These are phyloP conservation scores for Pyrenopolyporus hunteri DNA, from an alignment of 495 filamentous ascomycete genomes.

Conservation along the genomic window DNA sequence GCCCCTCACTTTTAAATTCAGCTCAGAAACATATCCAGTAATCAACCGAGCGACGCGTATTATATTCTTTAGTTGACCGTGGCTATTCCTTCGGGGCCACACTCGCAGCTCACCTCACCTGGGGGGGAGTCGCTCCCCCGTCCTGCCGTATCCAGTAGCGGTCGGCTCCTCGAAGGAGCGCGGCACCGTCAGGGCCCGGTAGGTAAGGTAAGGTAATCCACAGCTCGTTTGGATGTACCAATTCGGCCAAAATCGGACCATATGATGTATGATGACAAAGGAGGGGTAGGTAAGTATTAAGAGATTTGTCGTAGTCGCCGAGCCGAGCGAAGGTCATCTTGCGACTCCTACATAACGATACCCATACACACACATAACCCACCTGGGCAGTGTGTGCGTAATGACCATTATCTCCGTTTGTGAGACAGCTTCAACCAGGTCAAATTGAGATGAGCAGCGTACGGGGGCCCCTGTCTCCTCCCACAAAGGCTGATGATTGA, in stretches of 20 bases:
- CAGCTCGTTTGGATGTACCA: conserved; percentile 31
- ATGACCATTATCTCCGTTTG: conserved; percentile 46
- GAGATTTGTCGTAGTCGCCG: conserved; percentile 22
- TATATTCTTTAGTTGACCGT: conserved; percentile 29
- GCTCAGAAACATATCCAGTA: conserved; percentile 39
- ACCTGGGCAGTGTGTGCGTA: conserved; percentile 13
- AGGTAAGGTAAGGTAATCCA: conserved; percentile 28
- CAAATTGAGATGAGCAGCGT: conserved; percentile 47
- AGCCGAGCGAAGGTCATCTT: conserved; percentile 41
- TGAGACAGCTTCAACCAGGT: conserved; percentile 43
- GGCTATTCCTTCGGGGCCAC: conserved; percentile 11
- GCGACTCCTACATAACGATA: conserved; percentile 28
- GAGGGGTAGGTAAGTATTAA: conserved; percentile 19
- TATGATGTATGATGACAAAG: conserved; percentile 37
- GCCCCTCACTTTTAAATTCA: conserved; percentile 38
- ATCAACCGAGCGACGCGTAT: conserved; percentile 33
- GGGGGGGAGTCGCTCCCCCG: conserved; percentile 11
- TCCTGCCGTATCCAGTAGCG: background rate
- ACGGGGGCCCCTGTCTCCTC: conserved; percentile 37
- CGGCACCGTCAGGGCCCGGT: conserved; percentile 8
- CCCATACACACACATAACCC: background rate
- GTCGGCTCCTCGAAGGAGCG: background rate
- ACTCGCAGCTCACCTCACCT: conserved; percentile 11
- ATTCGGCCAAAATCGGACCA: conserved; percentile 40
- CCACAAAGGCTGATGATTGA: conserved; percentile 34